Base-by-base conservation (phyloP, 257 asterid species). In the Linaria vulgaris region DNA sequence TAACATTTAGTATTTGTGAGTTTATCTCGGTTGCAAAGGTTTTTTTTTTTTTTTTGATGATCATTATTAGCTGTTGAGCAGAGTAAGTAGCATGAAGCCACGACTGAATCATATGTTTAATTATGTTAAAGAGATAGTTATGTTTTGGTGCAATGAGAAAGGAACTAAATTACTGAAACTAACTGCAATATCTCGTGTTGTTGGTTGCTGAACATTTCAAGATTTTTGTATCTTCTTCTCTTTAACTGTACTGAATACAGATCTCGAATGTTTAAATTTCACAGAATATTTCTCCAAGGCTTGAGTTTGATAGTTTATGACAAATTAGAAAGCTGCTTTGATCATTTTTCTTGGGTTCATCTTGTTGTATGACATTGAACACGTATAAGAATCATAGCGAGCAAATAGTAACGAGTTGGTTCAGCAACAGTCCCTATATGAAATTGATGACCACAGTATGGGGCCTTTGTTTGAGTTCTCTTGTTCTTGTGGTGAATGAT, bases 281-380 rank as follows among this genome's bases (percentile, higher is more conserved):
- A 50, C 68, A 1, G 60, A 3, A n/a, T 45, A 3, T 37, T 59
- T 25, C 12, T 20, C 21, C 49, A 19, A 21, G 21, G 37, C 5
- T 11, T 27, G 34, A n/a, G 34, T 27, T 44, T n/a, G 21, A 68
- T 27, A 8, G 17, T 34, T 11, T 34, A 34, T 34, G 41, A 34
- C 41, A 11, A 15, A 37, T 47, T 12, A 39, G 53, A 51, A 51
- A 67, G 50, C 41, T 15, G 55, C 63, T 47, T 16, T 59, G 52
- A 52, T 66, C 0, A 47, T 69, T 31, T 72, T 62, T 22, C 60
- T 59, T 65, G 76, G 82, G 49, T 23, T 17, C 41, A 34, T 34
- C 41, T 76, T 27, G 34, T 27, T 27, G 3, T 25, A 46, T 59
- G 63, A 67, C 34, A 24, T 22, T 1, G 48, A 16, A 55, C 54